These are phyloP conservation scores for Cladophialophora immunda DNA, from an alignment of 2,329 filamentous ascomycete genomes.

Conservation along the genomic window DNA sequence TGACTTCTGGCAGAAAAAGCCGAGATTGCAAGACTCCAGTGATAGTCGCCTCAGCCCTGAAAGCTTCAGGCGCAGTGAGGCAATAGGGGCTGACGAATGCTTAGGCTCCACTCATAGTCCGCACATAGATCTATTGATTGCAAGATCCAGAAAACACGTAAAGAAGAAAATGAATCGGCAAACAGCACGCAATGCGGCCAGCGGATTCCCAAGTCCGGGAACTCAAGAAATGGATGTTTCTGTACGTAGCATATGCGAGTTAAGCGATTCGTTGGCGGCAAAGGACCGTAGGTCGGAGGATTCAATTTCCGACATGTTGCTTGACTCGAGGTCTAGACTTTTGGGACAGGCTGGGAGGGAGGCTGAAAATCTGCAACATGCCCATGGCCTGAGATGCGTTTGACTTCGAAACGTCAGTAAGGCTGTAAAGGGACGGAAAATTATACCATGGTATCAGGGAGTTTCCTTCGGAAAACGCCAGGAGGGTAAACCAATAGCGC, in stretches of 20 bases:
- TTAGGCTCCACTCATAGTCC: not conserved
- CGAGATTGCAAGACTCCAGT: constrained; percentile 23
- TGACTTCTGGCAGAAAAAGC: constrained; percentile 9
- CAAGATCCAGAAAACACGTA: constrained; percentile 2
- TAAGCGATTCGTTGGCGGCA: not conserved
- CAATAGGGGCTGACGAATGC: not conserved
- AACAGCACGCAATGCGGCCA: not conserved
- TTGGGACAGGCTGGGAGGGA: not conserved
- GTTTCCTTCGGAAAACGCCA: constrained; percentile 13
- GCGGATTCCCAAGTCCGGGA: not conserved
- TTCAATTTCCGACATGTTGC: constrained; percentile 17
- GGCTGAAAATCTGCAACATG: constrained; percentile 14
- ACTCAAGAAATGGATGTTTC: not conserved
- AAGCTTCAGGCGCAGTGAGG: not conserved
- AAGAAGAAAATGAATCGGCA: not conserved
- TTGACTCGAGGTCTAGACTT: constrained; percentile 15
- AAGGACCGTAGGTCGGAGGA: constrained; percentile 5
- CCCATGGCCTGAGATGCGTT: not conserved
- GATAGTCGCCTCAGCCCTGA: constrained; percentile 7
- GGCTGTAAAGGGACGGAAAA: constrained; percentile 16
- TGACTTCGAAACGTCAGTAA: constrained; percentile 10
- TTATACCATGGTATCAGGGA: not conserved
- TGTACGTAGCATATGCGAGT: not conserved
- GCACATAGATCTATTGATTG: not conserved
- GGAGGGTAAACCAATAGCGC: constrained; percentile 26